Base-by-base conservation (phyloP, 176 grass and related monocot genomes). In the Melocanna baccifera region DNA sequence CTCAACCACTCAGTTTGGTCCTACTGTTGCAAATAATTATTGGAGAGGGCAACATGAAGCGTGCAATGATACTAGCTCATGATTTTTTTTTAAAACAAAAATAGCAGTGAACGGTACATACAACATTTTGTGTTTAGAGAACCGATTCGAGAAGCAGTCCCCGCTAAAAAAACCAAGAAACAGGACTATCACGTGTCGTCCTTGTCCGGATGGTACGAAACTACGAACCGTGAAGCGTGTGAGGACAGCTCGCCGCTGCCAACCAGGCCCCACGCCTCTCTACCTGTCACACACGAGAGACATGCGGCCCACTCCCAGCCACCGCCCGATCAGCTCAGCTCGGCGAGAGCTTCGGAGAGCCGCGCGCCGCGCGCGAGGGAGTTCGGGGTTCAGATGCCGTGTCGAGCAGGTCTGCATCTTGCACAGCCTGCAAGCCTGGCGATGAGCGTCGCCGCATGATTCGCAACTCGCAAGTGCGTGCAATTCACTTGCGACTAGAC, bases 1-100 rank as follows among this genome's bases (percentile, higher is more conserved):
- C 64, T 9, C 81, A 88, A 79, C 81, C 66, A 34, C 87, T 20
- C 76, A 8, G 84, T 20, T 32, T 1, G 37, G 32, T 11, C 22
- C 0, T n/a, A n/a, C 34, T 36, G 34, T 18, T 40, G 78, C 48
- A 69, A 22, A 28, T 19, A 28, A 69, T 56, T 20, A 52, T 37
- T 55, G 46, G 32, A 14, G 36, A 18, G 51, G 23, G 16, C 23
- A 26, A 2, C 48, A 69, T 67, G 29, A 22, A 11, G 28, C 47
- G 1, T 1, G 32, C 16, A 71, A 22, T 55, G 9, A 53, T 51
- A 51, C 9, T 32, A 30, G 14, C 46, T 74, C 47, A 11, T 53
- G n/a, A n/a, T n/a, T n/a, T n/a, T n/a, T n/a, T n/a, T n/a, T n/a
- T n/a, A n/a, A n/a, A n/a, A n/a, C n/a, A n/a, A n/a, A n/a, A n/a